phyloP scores from a whole-genome alignment of 495 filamentous ascomycete species.

The Neurospora sublineolata region DNA sequence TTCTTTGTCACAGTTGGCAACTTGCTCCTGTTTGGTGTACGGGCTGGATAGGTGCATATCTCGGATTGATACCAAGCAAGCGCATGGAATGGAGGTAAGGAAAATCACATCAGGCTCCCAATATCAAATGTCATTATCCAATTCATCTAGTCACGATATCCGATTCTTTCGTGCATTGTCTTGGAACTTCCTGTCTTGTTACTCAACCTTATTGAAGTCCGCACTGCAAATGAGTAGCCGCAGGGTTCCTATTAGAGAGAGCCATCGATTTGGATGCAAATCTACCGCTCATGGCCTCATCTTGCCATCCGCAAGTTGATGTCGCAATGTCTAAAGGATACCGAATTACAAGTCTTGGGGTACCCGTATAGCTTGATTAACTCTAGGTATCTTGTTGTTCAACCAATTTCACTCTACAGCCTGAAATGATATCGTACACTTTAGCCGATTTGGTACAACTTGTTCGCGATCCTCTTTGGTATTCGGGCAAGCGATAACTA shows the following conservation, averaged over 20 bases:
- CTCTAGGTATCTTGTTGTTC: neutral
- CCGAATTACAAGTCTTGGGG: neutral
- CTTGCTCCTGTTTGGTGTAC: neutral
- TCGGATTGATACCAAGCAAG: neutral
- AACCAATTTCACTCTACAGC: neutral
- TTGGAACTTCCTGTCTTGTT: neutral
- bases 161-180: neutral
- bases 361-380: neutral
- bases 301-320: neutral
- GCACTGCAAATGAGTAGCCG: neutral
- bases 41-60: neutral
- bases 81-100: neutral
- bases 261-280: neutral
- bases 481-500: neutral
- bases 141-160: neutral
- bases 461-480: neutral
- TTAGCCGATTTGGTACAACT: neutral
- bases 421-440: neutral
- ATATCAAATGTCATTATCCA: neutral
- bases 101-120: neutral
- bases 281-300: neutral
- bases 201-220: neutral
- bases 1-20: neutral
- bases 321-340: neutral
- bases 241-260: neutral